Evolutionary conservation across 345 rosid species (phyloP).

Genomic region (Isatis tinctoria): DNA sequence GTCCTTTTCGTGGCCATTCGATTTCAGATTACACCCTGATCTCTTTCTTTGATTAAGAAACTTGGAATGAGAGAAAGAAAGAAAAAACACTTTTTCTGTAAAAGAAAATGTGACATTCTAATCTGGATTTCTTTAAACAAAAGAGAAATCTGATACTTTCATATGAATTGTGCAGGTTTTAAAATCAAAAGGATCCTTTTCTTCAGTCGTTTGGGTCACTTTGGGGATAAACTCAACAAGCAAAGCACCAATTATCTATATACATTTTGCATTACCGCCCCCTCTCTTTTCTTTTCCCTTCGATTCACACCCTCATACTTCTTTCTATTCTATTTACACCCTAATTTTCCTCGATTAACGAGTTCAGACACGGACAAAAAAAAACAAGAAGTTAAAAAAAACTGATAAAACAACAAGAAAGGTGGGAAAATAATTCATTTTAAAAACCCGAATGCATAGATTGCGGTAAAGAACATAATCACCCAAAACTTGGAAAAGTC

Average conservation of each 20-base stretch:
- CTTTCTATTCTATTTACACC: background rate
- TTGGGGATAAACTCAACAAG: conserved; percentile 10
- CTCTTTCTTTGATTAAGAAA: background rate
- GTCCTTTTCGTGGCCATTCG: conserved; percentile 5
- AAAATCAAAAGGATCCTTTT: background rate
- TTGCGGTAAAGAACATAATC: background rate
- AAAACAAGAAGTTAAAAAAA: background rate
- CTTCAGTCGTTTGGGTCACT: too few relatives aligned
- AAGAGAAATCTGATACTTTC: background rate
- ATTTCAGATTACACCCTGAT: conserved; percentile 1
- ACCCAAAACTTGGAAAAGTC: background rate
- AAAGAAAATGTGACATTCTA: background rate
- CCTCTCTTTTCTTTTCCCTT: background rate
- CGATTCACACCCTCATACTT: background rate
- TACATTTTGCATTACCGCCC: background rate
- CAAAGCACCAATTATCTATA: background rate
- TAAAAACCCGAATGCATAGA: background rate
- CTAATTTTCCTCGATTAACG: background rate
- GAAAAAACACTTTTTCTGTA: background rate
- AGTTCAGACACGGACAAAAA: background rate
- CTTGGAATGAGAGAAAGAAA: background rate
- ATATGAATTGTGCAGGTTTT: background rate
- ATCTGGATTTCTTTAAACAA: background rate
- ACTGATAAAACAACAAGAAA: background rate
- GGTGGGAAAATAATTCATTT: background rate